Percentiles rank a stretch among this genome's conserved stretches.
Evolutionary conservation across 352 stramenopile genomes (phyloP).

Genomic region (Phytophthora crassamura): DNA sequence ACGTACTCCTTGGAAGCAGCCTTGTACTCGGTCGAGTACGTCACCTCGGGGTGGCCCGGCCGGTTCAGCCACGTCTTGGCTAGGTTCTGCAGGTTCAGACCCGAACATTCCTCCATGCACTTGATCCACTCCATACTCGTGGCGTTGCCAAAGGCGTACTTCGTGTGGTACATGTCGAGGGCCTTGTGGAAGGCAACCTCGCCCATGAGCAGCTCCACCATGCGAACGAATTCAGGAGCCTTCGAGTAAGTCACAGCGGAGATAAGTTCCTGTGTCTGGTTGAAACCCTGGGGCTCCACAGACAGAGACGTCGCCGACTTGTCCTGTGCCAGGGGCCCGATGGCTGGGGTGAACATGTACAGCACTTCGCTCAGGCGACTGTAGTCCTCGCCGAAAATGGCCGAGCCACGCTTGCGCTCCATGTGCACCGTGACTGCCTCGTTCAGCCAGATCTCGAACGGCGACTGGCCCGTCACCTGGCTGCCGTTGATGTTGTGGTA

Average conservation of each 20-base stretch:
- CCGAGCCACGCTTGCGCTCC: conserved; percentile 68
- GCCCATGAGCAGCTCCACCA: conserved; percentile 75
- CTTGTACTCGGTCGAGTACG: conserved; percentile 68
- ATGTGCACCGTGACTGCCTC: conserved; percentile 85
- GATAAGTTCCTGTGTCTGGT: conserved; percentile 83
- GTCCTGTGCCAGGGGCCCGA: conserved; percentile 73
- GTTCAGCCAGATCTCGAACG: conserved; percentile 87
- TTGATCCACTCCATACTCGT: conserved; percentile 80
- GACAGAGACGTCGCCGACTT: conserved; percentile 75
- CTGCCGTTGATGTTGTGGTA: conserved; percentile 88
- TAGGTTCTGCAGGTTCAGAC: conserved; percentile 66
- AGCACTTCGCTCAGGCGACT: conserved; percentile 74
- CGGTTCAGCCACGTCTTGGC: conserved; percentile 81
- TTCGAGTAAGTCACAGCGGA: conserved; percentile 85
- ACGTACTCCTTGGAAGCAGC: conserved; percentile 52
- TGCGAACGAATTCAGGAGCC: conserved; percentile 80
- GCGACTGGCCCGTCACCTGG: conserved; percentile 81
- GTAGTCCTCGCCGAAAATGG: conserved; percentile 79
- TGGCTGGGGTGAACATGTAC: conserved; percentile 77
- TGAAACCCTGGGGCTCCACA: conserved; percentile 77
- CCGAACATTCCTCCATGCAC: conserved; percentile 81
- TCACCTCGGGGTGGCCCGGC: conserved; percentile 68
- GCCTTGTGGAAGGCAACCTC: conserved; percentile 77
- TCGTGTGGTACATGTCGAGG: conserved; percentile 81
- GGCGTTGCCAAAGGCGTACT: conserved; percentile 74